Conservation (phyloP, 768 basidiomycete genomes). For the Suillus weaverae region DNA sequence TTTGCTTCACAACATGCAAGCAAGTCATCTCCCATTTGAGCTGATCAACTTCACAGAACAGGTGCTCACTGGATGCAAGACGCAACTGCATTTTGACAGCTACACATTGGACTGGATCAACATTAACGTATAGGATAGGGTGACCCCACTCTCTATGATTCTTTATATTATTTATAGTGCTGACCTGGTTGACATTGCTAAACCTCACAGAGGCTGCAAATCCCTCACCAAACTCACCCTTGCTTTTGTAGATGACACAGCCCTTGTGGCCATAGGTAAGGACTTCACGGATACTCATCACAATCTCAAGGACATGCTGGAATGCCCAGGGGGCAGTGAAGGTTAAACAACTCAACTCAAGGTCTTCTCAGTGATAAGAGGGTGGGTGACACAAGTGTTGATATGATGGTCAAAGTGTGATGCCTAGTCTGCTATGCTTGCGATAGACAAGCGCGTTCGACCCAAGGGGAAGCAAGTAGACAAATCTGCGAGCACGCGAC, state of each 20-base stretch:
- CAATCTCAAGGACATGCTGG: constrained; percentile 29
- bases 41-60: not conserved
- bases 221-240: constrained; percentile 15
- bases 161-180: constrained; percentile 36
- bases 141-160: constrained; percentile 30
- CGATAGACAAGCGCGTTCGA: no score
- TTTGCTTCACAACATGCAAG: not conserved
- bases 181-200: constrained; percentile 14
- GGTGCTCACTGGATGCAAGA: not conserved
- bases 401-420: no score
- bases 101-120: constrained; percentile 17
- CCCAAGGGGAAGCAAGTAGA: no score
- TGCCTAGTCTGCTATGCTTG: no score
- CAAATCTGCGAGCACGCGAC: no score
- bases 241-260: constrained; percentile 34
- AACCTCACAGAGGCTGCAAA: not conserved
- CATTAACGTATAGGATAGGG: constrained; percentile 34
- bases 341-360: no score
- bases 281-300: constrained; percentile 22
- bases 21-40: fast-evolving
- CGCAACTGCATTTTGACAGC: constrained; percentile 20
- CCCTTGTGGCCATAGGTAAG: constrained; percentile 24
- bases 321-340: constrained; percentile 11
- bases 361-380: no score
- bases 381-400: no score